These are phyloP conservation scores for Botrytis galanthina DNA, from an alignment of 2,329 filamentous ascomycete genomes.

Conservation along the genomic window DNA sequence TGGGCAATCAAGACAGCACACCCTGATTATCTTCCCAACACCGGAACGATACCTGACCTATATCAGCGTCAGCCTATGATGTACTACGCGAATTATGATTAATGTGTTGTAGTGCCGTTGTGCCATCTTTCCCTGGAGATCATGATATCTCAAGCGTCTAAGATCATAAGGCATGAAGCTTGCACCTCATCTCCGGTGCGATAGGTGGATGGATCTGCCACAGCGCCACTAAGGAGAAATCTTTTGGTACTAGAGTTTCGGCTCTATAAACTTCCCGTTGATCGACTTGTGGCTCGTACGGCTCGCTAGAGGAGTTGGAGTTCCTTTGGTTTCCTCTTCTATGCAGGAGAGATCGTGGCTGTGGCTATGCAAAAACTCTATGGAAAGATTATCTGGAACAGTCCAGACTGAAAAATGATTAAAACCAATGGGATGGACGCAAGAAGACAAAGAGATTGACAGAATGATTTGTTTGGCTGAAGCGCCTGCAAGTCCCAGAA, in stretches of 20 bases:
- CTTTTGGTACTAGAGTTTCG: not conserved
- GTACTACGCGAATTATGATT: not conserved
- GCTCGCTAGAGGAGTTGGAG: not conserved
- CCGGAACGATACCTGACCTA: not conserved
- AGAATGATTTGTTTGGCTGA: not conserved
- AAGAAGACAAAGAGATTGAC: not conserved
- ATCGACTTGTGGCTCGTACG: not conserved
- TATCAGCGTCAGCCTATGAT: not conserved
- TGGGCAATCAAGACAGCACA: not conserved
- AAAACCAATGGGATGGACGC: not conserved
- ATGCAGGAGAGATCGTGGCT: not conserved
- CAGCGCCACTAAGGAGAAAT: not conserved
- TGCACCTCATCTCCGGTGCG: constrained; percentile 8
- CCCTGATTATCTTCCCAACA: not conserved
- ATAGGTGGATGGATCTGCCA: not conserved
- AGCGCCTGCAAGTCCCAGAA: not conserved
- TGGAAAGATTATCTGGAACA: not conserved
- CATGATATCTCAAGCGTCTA: not conserved
- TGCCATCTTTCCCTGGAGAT: not conserved
- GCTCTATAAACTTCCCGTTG: not conserved
- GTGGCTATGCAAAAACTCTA: not conserved
- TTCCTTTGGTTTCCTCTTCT: not conserved
- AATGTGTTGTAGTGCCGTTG: not conserved
- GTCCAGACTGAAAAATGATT: not conserved
- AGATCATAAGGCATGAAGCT: not conserved